Evolutionary conservation across 169 alveolate genomes (phyloP), one percentile per base, ranked within the genome.

Genomic region (Plasmodium coatneyi): DNA sequence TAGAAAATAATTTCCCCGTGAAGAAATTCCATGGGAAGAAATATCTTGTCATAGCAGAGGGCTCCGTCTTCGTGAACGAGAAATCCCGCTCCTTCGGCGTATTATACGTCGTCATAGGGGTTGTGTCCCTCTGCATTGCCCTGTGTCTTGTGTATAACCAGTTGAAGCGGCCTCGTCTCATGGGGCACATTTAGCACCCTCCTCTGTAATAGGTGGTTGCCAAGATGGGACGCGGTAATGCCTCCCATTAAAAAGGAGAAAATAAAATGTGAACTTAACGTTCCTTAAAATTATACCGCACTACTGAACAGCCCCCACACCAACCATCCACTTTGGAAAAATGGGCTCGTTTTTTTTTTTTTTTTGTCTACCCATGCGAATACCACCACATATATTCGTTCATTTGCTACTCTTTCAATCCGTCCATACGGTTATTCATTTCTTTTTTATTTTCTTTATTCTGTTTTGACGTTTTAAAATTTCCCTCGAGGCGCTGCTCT

Each of bases 11-110:
- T 74, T 97, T 95, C 83, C 97, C 96, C 39, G 96, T 90, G 12
- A 52, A 49, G 30, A 56, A 56, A 46, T 97, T 96, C 82, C 83
- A 93, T 54, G 98, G 98, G 1, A 79, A 95, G 76, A 97, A 97
- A 49, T 74, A 84, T 82, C 80, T 97, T n/a, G 80, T 93, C 25
- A 52, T 96, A 43, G 94, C 94, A 32, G 94, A 90, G 39, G 91
- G 83, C 6, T 90, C 94, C 49, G 80, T 79, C 28, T 80, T 90
- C 43, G 41, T 90, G 5, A 90, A 90, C 43, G 94, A 90, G 72
- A 90, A 90, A 72, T 22, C 76, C 0, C 43, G 74, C 2, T 90
- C 94, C 28, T 43, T 90, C n/a, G 94, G 94, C 16, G 82, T 90
- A 16, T 34, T 90, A 0, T 90, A 90, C 52, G 71, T 90, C 70